Evolutionary conservation across 2,329 filamentous ascomycete genomes (phyloP).

Genomic region (Bipolaris victoriae): DNA sequence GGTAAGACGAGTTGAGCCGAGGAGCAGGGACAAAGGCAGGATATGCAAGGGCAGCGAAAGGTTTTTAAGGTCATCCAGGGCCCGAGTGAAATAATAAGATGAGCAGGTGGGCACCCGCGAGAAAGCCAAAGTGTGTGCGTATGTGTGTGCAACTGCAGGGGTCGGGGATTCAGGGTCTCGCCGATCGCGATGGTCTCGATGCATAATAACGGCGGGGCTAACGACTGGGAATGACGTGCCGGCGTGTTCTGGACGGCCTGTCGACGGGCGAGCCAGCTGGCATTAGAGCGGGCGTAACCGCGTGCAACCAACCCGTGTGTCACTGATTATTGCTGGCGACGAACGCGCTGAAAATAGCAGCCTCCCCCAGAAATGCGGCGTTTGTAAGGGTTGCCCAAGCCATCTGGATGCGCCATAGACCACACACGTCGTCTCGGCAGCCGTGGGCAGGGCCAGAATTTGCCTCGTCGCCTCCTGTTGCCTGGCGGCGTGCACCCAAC

Average conservation of each 20-base stretch:
- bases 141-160: conserved; percentile 11
- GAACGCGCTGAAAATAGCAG: conserved; percentile 16
- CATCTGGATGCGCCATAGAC: conserved; percentile 1
- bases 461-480: conserved; percentile 11
- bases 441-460: conserved; percentile 1
- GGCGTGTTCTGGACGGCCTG: conserved; percentile 28
- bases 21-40: conserved; percentile 3
- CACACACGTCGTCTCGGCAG: background rate
- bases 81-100: conserved; percentile 21
- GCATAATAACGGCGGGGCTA: conserved; percentile 29
- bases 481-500: conserved; percentile 16
- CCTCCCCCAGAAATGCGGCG: conserved; percentile 1
- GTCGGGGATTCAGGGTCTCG: conserved; percentile 24
- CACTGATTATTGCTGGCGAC: conserved; percentile 8
- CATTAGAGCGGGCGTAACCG: conserved; percentile 20
- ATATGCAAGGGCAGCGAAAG: conserved; percentile 19
- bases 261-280: conserved; percentile 11
- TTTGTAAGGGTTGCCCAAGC: conserved; percentile 8
- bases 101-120: conserved; percentile 27
- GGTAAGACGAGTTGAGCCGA: conserved; percentile 8
- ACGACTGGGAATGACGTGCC: conserved; percentile 28
- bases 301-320: conserved; percentile 9
- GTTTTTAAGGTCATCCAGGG: conserved; percentile 22
- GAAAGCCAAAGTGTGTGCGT: background rate
- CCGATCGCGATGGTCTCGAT: conserved; percentile 34